Conservation (phyloP, 805 yeast species). For the Scheffersomyces stipitis region DNA sequence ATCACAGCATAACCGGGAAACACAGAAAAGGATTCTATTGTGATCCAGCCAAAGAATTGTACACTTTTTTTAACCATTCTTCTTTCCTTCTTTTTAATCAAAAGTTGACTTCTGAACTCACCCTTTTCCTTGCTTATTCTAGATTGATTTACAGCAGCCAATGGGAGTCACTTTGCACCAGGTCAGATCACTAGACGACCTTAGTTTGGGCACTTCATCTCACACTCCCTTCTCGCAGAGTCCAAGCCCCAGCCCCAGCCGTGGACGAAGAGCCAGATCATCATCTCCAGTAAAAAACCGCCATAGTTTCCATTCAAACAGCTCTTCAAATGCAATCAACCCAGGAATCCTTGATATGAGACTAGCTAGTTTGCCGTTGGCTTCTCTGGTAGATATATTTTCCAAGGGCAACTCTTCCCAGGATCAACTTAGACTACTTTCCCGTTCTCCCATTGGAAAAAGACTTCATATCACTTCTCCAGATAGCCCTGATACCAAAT, state of each 20-base stretch:
- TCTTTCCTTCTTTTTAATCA: no score
- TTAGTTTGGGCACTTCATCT: neutral
- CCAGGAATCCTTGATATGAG: slow-evolving; percentile 19
- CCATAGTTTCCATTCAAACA: no score
- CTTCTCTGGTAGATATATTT: slow-evolving; percentile 22
- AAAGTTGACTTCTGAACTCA: no score
- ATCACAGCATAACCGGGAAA: no score
- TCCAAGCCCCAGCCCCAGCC: neutral
- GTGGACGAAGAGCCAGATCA: slow-evolving; percentile 31
- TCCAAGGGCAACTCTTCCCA: slow-evolving; percentile 20
- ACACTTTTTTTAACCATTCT: no score
- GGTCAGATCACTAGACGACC: neutral
- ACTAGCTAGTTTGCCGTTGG: slow-evolving; percentile 17
- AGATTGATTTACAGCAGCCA: no score
- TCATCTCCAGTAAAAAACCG: slow-evolving; percentile 35
- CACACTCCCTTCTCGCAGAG: no score
- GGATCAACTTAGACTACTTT: slow-evolving; percentile 25
- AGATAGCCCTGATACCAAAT: slow-evolving; percentile 17
- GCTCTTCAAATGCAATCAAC: no score
- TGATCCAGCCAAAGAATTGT: no score
- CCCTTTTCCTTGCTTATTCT: no score
- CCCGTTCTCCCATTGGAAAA: slow-evolving; percentile 36
- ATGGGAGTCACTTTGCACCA: no score
- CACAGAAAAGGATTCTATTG: no score
- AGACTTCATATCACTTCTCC: slow-evolving; percentile 33